Base-by-base conservation (phyloP, 1,284 basidiomycete species). In the Malassezia caprae region DNA sequence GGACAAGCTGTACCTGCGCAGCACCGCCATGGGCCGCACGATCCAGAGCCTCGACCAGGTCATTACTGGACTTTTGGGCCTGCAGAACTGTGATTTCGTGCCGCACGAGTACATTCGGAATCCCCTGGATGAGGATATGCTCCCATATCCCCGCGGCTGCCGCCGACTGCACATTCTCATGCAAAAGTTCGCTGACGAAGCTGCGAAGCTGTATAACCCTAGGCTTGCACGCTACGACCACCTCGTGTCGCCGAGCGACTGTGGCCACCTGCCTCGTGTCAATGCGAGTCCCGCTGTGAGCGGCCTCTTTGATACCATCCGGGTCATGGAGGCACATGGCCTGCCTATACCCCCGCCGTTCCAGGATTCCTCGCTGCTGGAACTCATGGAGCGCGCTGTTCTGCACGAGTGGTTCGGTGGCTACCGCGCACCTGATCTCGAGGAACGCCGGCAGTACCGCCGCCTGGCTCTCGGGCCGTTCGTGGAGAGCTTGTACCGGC, bases 341-440 rank as follows among this genome's bases (percentile, higher is more conserved):
- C 78, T 88, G 58, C 56, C 59, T 10, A 51, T 68, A 8, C 69
- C 69, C 0, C 37, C 46, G 2, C 51, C 53, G 6, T 60, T 73
- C 27, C 8, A 54, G 6, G 61, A 67, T 6, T 21, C 48, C 10
- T 41, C 47, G 6, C 51, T 61, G 40, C 35, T 62, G 7, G 24
- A 40, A n/a, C 50, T 43, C 7, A 50, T 87, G 82, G 87, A 88
- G 76, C 78, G 78, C 48, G 86, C 86, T 17, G 81, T 87, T 8
- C 80, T 84, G 26, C 80, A 79, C 45, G 86, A 89, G 75, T 88
- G 86, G 86, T 88, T 87, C 71, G 78, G 81, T 76, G 82, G 84
- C 75, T 75, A 66, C 76, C 60, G 59, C 3, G 56, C 51, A 3
- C 39, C 43, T 1, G 64, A 68, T 31, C 52, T 53, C 1, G 58